Evolutionary conservation across 1,284 basidiomycete species (phyloP), one percentile per base, ranked within the genome.

Genomic region (Kalmanozyma brasiliensis): DNA sequence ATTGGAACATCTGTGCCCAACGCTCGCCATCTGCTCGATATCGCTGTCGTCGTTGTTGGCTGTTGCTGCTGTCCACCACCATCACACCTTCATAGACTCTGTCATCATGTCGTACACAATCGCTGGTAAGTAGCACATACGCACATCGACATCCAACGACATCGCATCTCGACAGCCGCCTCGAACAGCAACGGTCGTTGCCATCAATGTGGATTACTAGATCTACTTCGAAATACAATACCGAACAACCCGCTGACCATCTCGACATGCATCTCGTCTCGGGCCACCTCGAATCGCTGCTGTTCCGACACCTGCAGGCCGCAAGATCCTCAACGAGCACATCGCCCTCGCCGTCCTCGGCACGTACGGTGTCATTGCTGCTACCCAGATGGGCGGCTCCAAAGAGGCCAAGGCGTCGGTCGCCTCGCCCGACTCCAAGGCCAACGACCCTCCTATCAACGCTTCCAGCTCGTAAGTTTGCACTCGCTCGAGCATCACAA

Each of bases 281-380:
- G 29, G 35, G 24, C 45, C 36, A 16, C 35, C n/a, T 13, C 29
- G 26, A 45, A 32, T 10, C 30, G 32, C 29, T 20, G 10, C 7
- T 1, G n/a, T 29, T 16, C 72, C 42, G 72, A 53, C 40, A n/a
- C 2, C 17, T 16, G 24, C 56, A 74, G 76, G 76, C 49, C 56
- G 52, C 32, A 76, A 80, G 67, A 49, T 80, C 47, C 75, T 77
- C 41, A 80, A 74, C 72, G 78, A 80, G 68, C 64, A 80, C 73
- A 59, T 80, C 17, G 77, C 74, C 49, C 68, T 80, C 46, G 76
- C 61, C 47, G 63, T 70, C 17, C 64, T 78, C 37, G 69, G 71
- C 38, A 47, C 66, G 19, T 76, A 76, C 66, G 74, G 69, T 43
- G 69, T 41, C 8, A 51, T 64, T 23, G 77, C 53, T 19, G 68